Evolutionary conservation across 768 basidiomycete species (phyloP), one percentile per base, ranked within the genome.

Genomic region (Boletus sp.): DNA sequence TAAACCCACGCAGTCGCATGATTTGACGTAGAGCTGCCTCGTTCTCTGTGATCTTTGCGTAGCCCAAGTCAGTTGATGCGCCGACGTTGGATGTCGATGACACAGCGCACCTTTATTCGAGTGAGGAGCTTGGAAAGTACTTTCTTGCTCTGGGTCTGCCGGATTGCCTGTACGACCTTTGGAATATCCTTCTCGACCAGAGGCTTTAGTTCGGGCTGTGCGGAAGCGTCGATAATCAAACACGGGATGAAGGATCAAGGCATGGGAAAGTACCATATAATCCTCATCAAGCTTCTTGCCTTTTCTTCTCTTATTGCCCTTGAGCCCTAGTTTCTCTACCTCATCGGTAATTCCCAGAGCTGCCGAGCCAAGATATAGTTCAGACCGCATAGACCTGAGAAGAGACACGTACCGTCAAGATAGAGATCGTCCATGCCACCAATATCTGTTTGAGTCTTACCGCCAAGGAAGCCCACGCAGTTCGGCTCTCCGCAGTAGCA

Each of bases 371-470:
- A 39, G 44, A 38, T 32, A 45, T 32, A 9, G 34, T 32, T 39
- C 19, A 42, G 30, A 48, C 30, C 27, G 9, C 25, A 38, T 9
- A 23, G 1, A 49, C 35, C 23, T 3, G 35, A 42, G 19, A 50
- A 34, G 46, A 35, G 14, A 39, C 10, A 55, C 52, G 49, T 63
- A 92, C 93, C 95, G 64, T 98, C 93, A 21, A 98, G 83, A 72
- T 90, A 93, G 3, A 98, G 77, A 64, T 98, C 94, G 67, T 97
- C 94, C 86, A 98, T 95, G 8, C 86, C 85, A 7, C 83, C 91
- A 21, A 98, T 80, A 66, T 98, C 96, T 2, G 97, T 98, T 70
- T 99, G 97, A 0, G 95, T 98, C 74, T 98, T 99, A 23, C 97
- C 97, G 56, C 97, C 97, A 61, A 99, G 93, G 65, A 83, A 92